Evolutionary conservation across 768 basidiomycete species (phyloP).

Genomic region (Lactarius tabidus): DNA sequence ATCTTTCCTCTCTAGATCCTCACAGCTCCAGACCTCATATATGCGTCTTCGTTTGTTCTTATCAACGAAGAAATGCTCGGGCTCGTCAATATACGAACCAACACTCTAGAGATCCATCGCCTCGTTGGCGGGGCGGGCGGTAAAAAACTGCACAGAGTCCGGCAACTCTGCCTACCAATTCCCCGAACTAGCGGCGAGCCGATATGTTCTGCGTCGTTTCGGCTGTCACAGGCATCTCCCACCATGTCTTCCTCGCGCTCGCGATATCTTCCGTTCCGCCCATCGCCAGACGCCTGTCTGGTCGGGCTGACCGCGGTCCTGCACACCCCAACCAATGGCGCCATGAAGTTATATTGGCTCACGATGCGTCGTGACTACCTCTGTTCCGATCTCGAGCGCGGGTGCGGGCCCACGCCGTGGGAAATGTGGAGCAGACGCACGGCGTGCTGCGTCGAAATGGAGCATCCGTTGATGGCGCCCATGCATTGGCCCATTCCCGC

Average conservation of each 20-base stretch:
- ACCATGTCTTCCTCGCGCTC: neutral
- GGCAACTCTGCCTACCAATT: constrained; percentile 8
- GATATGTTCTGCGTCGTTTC: neutral
- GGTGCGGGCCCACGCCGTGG: constrained; percentile 6
- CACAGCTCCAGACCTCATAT: constrained; percentile 19
- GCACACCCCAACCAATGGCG: neutral
- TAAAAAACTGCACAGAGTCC: constrained; percentile 3
- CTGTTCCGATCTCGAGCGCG: neutral
- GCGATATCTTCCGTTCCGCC: constrained; percentile 17
- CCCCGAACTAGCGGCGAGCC: neutral
- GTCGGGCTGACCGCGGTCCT: constrained; percentile 10
- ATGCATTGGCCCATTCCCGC: no score
- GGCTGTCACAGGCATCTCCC: constrained; percentile 1
- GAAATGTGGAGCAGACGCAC: constrained; percentile 8
- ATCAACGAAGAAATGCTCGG: constrained; percentile 7
- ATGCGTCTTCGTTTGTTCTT: constrained; percentile 20
- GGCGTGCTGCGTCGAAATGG: constrained; percentile 16
- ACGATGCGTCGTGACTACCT: constrained; percentile 13
- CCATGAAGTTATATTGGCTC: constrained; percentile 11
- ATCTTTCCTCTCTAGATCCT: neutral
- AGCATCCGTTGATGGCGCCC: constrained; percentile 3
- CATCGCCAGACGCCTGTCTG: constrained; percentile 14
- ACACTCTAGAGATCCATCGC: constrained; percentile 14
- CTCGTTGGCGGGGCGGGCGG: neutral
- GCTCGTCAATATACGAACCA: constrained; percentile 14